These are phyloP conservation scores for Phylloporus sp. DNA, from an alignment of 768 basidiomycete genomes.

Conservation along the genomic window DNA sequence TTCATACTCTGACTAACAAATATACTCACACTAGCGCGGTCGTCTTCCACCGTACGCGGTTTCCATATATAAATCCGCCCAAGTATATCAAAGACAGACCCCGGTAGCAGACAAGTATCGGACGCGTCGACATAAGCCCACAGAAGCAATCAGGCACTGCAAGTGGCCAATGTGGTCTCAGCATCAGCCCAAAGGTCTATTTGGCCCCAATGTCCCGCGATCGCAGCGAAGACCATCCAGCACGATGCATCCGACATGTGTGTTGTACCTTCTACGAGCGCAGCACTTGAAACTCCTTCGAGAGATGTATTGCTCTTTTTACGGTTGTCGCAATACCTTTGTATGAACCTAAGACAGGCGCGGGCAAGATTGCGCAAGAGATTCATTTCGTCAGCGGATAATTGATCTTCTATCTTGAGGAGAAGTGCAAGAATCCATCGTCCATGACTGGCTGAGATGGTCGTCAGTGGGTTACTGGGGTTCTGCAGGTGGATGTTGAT, in stretches of 20 bases:
- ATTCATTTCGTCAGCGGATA: constrained; percentile 73
- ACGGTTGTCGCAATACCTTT: constrained; percentile 22
- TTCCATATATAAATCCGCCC: not conserved
- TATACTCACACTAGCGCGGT: constrained; percentile 8
- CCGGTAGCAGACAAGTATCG: not conserved
- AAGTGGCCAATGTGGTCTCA: constrained; percentile 45
- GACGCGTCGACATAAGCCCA: not conserved
- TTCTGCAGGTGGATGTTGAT: constrained; percentile 57
- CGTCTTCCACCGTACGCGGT: not conserved
- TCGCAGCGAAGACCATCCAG: constrained; percentile 67
- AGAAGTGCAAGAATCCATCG: constrained; percentile 78
- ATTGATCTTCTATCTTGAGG: constrained; percentile 58
- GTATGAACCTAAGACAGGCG: constrained; percentile 55
- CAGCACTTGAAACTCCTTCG: not conserved
- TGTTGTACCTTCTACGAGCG: constrained; percentile 18
- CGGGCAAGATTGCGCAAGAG: constrained; percentile 72
- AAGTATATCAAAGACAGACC: constrained; percentile 7
- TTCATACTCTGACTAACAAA: not conserved
- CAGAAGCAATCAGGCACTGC: constrained; percentile 9
- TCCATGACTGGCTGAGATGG: constrained; percentile 53
- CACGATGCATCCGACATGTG: constrained; percentile 46
- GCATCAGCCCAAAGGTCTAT: constrained; percentile 78
- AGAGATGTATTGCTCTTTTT: constrained; percentile 10
- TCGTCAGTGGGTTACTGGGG: constrained; percentile 31
- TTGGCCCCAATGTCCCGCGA: constrained; percentile 73